phyloP scores from a whole-genome alignment of 2,329 filamentous ascomycete genomes.

The Neobulgaria alba region DNA sequence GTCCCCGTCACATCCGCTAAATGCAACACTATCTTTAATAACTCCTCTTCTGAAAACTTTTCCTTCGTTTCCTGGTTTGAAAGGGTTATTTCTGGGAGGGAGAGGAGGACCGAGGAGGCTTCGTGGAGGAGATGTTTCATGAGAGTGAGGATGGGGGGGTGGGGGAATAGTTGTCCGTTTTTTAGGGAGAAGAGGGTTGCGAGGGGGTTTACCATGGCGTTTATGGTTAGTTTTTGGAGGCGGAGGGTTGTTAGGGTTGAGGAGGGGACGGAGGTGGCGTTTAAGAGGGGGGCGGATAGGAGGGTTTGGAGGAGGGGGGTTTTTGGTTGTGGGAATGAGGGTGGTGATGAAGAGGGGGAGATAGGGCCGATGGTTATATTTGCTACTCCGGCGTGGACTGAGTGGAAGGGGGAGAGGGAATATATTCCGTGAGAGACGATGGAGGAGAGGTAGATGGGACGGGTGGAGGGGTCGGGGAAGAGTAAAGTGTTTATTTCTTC shows the following conservation, averaged over 20 bases:
- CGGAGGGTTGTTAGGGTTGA: no score
- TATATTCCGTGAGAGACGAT: slow-evolving; percentile 49
- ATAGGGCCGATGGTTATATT: slow-evolving; percentile 37
- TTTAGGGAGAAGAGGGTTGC: slow-evolving; percentile 67
- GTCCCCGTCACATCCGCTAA: slow-evolving; percentile 40
- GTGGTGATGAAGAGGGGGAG: slow-evolving; percentile 28
- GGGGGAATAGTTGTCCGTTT: slow-evolving; percentile 68
- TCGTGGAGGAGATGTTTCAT: slow-evolving; percentile 67
- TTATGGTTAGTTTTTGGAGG: slow-evolving; percentile 78
- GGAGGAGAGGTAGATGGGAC: slow-evolving; percentile 68
- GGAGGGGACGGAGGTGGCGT: slow-evolving; percentile 40
- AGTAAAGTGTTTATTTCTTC: slow-evolving; percentile 49
- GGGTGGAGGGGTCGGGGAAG: slow-evolving; percentile 46
- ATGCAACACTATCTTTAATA: slow-evolving; percentile 31
- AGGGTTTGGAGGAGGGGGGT: no score
- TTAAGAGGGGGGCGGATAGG: slow-evolving; percentile 17
- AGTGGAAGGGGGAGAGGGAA: slow-evolving; percentile 41
- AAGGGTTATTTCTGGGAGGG: slow-evolving; percentile 18
- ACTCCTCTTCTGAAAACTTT: slow-evolving; percentile 2
- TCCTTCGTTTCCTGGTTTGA: not conserved
- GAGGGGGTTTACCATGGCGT: slow-evolving; percentile 76
- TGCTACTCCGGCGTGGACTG: slow-evolving; percentile 43
- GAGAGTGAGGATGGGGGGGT: slow-evolving; percentile 44
- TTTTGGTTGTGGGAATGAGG: not conserved
- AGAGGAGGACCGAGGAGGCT: slow-evolving; percentile 61